Base-by-base conservation (phyloP, 345 rosid species). In the Moricandia moricandioides region DNA sequence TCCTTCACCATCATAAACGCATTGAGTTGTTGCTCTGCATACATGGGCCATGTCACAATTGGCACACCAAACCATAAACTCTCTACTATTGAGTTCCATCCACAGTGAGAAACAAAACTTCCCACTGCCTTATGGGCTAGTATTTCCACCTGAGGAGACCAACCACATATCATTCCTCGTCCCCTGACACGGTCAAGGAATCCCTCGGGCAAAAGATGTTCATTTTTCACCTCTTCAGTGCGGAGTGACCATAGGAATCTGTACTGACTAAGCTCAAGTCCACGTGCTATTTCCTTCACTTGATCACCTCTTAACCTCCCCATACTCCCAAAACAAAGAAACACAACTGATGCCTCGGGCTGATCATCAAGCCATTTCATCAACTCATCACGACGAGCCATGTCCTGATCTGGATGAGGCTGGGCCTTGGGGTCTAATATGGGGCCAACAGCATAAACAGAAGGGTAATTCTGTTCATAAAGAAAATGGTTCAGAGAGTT, bases 271-370 rank as follows among this genome's bases (percentile, higher is more conserved):
- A 33, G 78, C 83, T 86, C 84, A 18, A 88, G 81, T 26, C 83
- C 92, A 5, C 51, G 17, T 3, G 88, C 86, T 21, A 83, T 76
- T 57, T 83, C 86, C 65, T 80, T 85, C 54, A 81, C 82, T 71
- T 79, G 87, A 31, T 71, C 55, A 12, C 40, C 67, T 7, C 16
- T 70, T 52, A 86, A 82, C 56, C 63, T 82, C 3, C 85, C 87
- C 37, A 70, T 39, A 72, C 86, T 85, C 58, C 88, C 89, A 67
- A 84, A 87, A 59, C 88, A 87, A 21, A 89, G 81, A 72, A 85
- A 87, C 12, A 85, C 82, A 71, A 84, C 89, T 0, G 83, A 84
- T n/a, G 76, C 68, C 26, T 78, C 66, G 1, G 89, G 87, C 72
- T 85, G 88, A 30, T 70, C 76, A 56, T 86, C 85, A 1, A 89